Evolutionary conservation across 352 stramenopile genomes (phyloP).

Genomic region (Globisporangium sylvaticum): DNA sequence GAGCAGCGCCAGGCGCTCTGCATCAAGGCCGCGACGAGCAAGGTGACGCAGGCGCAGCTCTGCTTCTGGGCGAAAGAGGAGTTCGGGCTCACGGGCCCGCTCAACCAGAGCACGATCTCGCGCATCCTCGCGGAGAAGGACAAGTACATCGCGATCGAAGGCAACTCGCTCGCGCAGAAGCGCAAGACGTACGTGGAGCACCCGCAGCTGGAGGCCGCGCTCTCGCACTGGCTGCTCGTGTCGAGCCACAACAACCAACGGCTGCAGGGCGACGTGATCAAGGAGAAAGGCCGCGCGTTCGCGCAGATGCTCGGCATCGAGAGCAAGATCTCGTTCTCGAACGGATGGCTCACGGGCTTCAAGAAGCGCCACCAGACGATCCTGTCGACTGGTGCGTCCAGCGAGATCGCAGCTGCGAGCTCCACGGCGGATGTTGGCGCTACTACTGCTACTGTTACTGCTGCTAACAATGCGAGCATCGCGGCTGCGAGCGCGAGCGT

Average conservation of each 20-base stretch:
- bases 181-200: constrained; percentile 20
- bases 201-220: constrained; percentile 22
- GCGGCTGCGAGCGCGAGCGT: background rate
- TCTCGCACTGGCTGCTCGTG: constrained; percentile 27
- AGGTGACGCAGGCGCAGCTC: constrained; percentile 25
- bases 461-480: background rate
- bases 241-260: constrained; percentile 21
- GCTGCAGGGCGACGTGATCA: constrained; percentile 26
- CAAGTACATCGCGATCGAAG: constrained; percentile 22
- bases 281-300: constrained; percentile 24
- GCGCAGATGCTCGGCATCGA: constrained; percentile 21
- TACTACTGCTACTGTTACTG: background rate
- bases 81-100: constrained; percentile 19
- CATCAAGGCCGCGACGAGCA: constrained; percentile 11
- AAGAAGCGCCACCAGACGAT: constrained; percentile 24
- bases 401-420: background rate
- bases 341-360: constrained; percentile 27
- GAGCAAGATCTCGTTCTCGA: constrained; percentile 28
- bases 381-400: background rate
- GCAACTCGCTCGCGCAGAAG: constrained; percentile 20
- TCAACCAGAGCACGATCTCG: constrained; percentile 24
- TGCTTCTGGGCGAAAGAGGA: constrained; percentile 24
- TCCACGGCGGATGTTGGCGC: background rate
- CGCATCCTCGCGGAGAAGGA: constrained; percentile 24
- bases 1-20: constrained; percentile 23